A percentile compares a stretch with the other conserved stretches of the same genome.
Conservation (phyloP, 306 rosid genomes). For the Styphnolobium japonicum region DNA sequence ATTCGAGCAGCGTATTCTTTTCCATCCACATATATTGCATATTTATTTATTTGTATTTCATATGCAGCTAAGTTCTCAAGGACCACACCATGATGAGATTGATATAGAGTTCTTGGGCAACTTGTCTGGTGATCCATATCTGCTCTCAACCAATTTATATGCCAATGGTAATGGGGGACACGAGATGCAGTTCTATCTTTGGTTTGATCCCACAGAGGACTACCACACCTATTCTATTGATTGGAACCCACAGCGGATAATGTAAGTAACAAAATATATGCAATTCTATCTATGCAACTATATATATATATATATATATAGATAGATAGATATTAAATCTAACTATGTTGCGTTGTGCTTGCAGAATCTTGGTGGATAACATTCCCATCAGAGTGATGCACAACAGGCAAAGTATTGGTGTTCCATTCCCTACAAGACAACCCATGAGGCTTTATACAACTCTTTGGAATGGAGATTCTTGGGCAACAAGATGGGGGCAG, state of each 20-base stretch:
- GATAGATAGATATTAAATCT: not conserved
- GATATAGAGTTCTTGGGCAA: slow-evolving; percentile 49
- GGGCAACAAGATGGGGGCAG: slow-evolving; percentile 58
- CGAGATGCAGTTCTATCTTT: slow-evolving; percentile 45
- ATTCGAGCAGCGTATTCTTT: not conserved
- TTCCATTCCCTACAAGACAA: slow-evolving; percentile 38
- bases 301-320: not conserved
- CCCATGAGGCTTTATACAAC: slow-evolving; percentile 43
- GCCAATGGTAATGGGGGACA: slow-evolving; percentile 44
- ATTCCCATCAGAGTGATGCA: slow-evolving; percentile 40
- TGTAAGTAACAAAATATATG: slow-evolving; percentile 27
- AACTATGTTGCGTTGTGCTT: not conserved
- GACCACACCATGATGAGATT: slow-evolving; percentile 43
- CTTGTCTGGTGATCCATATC: slow-evolving; percentile 45
- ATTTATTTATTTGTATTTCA: not conserved
- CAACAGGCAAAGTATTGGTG: slow-evolving; percentile 37
- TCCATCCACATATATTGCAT: not conserved
- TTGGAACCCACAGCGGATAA: slow-evolving; percentile 39
- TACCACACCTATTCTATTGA: slow-evolving; percentile 47
- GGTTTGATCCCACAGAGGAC: slow-evolving; percentile 48
- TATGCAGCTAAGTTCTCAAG: slow-evolving; percentile 40
- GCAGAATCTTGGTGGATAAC: slow-evolving; percentile 39
- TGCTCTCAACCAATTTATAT: slow-evolving; percentile 45
- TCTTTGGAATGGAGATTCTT: slow-evolving; percentile 53
- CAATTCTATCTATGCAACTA: not conserved